Evolutionary conservation across 2,329 filamentous ascomycete genomes (phyloP).

Genomic region (Phialophora expanda): DNA sequence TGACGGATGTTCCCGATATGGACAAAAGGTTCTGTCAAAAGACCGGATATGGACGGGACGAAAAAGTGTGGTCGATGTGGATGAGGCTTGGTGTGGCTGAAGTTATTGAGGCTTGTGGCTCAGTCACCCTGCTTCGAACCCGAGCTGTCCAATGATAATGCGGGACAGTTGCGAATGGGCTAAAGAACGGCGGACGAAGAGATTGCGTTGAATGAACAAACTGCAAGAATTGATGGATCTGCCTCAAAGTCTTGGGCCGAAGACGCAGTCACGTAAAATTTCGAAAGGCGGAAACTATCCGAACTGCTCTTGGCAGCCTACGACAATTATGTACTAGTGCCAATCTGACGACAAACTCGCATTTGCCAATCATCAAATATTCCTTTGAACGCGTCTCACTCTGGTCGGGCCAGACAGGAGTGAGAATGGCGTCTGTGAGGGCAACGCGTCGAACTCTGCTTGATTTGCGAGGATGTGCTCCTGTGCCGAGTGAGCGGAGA

Average conservation of each 20-base stretch:
- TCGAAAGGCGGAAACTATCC: background rate
- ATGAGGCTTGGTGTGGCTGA: conserved; percentile 14
- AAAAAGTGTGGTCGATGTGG: background rate
- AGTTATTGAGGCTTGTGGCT: conserved; percentile 8
- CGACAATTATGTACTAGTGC: background rate
- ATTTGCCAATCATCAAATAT: background rate
- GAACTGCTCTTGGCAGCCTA: background rate
- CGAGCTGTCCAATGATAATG: background rate
- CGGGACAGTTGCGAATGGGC: background rate
- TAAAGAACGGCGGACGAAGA: background rate
- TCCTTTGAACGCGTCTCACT: background rate
- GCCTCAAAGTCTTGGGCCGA: background rate
- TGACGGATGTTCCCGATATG: conserved; percentile 6
- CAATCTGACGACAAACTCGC: background rate
- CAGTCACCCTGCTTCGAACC: background rate
- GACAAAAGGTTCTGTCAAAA: conserved; percentile 1
- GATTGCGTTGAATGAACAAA: background rate
- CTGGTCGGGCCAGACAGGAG: background rate
- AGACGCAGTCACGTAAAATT: background rate
- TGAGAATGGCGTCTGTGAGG: background rate
- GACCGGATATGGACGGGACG: conserved; percentile 4
- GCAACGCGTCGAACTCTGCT: conserved; percentile 1
- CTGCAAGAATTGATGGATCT: background rate
- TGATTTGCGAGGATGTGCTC: background rate
- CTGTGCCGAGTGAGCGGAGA: background rate